A percentile compares a stretch with the other conserved stretches of the same genome.
Evolutionary conservation across 768 basidiomycete genomes (phyloP).

Genomic region (Pulveroboletus frians): DNA sequence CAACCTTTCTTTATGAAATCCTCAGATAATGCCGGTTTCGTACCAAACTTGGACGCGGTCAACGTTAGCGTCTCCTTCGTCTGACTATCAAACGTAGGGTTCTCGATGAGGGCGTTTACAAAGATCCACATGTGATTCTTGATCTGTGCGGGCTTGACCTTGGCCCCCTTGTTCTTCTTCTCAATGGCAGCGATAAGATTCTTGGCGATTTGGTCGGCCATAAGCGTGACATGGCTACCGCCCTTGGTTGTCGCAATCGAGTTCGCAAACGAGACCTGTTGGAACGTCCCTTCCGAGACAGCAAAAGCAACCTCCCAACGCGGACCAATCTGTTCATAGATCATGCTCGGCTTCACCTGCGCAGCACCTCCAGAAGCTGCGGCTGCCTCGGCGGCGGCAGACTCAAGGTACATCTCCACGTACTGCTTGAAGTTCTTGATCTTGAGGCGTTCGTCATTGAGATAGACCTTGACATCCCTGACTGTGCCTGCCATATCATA

Average conservation of each 20-base stretch:
- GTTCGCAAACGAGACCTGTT: constrained; percentile 97
- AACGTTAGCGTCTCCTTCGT: constrained; percentile 95
- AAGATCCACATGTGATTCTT: constrained; percentile 99
- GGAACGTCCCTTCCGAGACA: constrained; percentile 86
- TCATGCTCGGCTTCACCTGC: constrained; percentile 65
- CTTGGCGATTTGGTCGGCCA: constrained; percentile 89
- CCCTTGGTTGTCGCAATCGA: constrained; percentile 96
- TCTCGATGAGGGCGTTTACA: constrained; percentile 92
- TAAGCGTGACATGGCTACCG: constrained; percentile 82
- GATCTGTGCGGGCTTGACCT: constrained; percentile 88
- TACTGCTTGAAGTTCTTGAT: constrained; percentile 97
- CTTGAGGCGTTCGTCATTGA: constrained; percentile 89
- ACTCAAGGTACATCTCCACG: constrained; percentile 86
- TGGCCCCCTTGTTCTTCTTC: constrained; percentile 98
- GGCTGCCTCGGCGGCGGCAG: constrained; percentile 63
- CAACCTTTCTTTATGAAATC: constrained; percentile 96
- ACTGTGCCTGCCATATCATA: constrained; percentile 97
- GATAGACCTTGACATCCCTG: constrained; percentile 86
- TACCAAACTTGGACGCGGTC: constrained; percentile 83
- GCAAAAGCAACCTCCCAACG: constrained; percentile 97
- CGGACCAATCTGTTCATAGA: constrained; percentile 73
- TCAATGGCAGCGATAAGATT: constrained; percentile 72
- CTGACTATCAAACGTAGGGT: constrained; percentile 98
- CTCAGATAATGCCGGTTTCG: constrained; percentile 77
- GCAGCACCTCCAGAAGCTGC: constrained; percentile 77